Percentiles rank a stretch among this genome's conserved stretches.
phyloP scores from a whole-genome alignment of 2,329 filamentous ascomycete species.

The Fusarium transvaalense region DNA sequence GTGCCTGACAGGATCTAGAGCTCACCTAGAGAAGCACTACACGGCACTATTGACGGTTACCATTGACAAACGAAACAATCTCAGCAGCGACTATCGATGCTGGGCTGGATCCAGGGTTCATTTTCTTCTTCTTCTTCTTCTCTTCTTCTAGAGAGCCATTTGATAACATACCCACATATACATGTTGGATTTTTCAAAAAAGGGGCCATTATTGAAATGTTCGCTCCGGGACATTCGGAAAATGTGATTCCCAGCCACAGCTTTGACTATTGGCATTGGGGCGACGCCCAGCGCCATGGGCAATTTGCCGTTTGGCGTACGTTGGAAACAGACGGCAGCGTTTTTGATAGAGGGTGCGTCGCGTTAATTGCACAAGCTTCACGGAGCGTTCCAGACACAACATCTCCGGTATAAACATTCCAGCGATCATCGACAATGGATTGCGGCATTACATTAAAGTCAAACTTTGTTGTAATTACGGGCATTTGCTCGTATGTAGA shows the following conservation, averaged over 20 bases:
- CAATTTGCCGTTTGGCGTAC: conserved; percentile 25
- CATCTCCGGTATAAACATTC: not conserved
- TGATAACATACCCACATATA: not conserved
- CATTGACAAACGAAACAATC: conserved; percentile 41
- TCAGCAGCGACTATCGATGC: conserved; percentile 36
- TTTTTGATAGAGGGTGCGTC: conserved; percentile 8
- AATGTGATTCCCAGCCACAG: conserved; percentile 22
- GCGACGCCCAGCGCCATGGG: conserved; percentile 19
- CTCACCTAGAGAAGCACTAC: conserved; percentile 17
- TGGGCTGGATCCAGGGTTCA: conserved; percentile 29
- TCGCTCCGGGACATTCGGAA: conserved; percentile 20
- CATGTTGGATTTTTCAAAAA: not conserved
- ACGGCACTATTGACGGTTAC: conserved; percentile 37
- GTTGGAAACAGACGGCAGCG: conserved; percentile 7
- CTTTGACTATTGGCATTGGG: conserved; percentile 29
- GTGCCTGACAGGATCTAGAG: conserved; percentile 19
- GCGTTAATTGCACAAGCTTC: conserved; percentile 16
- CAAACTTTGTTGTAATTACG: conserved; percentile 23
- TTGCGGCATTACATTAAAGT: conserved; percentile 17
- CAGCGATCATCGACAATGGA: not conserved
- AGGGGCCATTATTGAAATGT: conserved; percentile 8
- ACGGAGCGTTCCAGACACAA: conserved; percentile 29
- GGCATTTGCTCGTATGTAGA: conserved; percentile 19
- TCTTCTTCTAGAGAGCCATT: not conserved
- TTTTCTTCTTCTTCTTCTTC: not conserved